A percentile compares a stretch with the other conserved stretches of the same genome.
Evolutionary conservation across 2,329 filamentous ascomycete species (phyloP).

Genomic region (Endothia cerciana): DNA sequence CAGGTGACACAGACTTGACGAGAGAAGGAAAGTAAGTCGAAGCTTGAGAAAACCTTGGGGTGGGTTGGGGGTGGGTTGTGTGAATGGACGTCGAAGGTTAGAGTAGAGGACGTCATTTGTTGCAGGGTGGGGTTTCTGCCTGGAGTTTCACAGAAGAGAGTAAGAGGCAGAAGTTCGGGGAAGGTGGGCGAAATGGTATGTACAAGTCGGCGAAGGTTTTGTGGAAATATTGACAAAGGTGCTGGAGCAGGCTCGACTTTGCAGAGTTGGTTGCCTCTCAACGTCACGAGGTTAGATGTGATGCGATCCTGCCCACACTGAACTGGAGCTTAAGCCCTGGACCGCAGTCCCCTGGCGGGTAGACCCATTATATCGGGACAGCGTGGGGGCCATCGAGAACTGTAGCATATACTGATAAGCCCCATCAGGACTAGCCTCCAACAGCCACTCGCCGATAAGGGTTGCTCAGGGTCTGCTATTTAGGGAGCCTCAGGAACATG

Average conservation of each 20-base stretch:
- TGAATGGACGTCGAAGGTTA: background rate
- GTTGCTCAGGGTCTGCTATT: background rate
- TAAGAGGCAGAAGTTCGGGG: background rate
- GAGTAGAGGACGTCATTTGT: background rate
- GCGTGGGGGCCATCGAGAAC: too few relatives aligned
- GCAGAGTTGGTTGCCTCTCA: background rate
- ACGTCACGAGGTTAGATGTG: too few relatives aligned
- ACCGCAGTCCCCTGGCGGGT: background rate
- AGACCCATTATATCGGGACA: background rate
- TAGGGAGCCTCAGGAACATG: background rate
- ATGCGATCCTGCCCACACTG: too few relatives aligned
- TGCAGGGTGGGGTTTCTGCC: background rate
- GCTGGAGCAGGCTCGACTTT: background rate
- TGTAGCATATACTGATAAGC: background rate
- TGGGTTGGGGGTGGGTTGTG: background rate
- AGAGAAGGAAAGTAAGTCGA: background rate
- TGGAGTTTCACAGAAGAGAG: background rate
- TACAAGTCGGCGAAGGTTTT: background rate
- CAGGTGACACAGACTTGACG: background rate
- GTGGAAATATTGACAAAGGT: background rate
- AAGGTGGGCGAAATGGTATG: background rate
- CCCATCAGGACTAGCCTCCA: background rate
- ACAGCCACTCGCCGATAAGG: conserved; percentile 1
- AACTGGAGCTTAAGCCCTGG: background rate
- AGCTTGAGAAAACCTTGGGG: background rate